Evolutionary conservation across 768 basidiomycete genomes (phyloP).

Genomic region (Russula brevipes): DNA sequence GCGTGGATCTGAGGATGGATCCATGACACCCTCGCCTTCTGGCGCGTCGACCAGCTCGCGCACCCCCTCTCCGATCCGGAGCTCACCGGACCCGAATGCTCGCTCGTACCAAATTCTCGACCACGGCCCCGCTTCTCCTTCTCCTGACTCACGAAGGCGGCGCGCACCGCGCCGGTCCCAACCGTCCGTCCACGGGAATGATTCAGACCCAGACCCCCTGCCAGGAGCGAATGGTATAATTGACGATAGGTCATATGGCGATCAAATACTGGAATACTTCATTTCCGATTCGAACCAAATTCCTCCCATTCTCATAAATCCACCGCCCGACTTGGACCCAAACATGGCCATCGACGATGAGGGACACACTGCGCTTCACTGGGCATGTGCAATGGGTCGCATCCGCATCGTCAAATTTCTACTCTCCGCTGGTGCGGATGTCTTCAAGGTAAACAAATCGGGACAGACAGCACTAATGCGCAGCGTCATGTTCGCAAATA

Average conservation of each 20-base stretch:
- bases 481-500: conserved; percentile 98
- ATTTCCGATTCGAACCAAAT: conserved; percentile 94
- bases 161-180: conserved; percentile 41
- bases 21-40: conserved; percentile 86
- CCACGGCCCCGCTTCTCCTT: conserved; percentile 36
- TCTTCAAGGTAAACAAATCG: conserved; percentile 93
- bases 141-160: conserved; percentile 41
- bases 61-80: conserved; percentile 84
- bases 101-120: conserved; percentile 38
- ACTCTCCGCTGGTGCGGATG: conserved; percentile 89
- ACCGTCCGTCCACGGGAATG: conserved; percentile 39
- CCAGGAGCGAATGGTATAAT: conserved; percentile 40
- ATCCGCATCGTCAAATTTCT: conserved; percentile 93
- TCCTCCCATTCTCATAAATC: conserved; percentile 79
- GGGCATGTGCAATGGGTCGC: conserved; percentile 99
- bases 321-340: conserved; percentile 88
- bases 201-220: conserved; percentile 40
- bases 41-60: conserved; percentile 83
- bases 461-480: conserved; percentile 99
- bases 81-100: conserved; percentile 46
- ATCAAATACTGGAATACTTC: conserved; percentile 97
- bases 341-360: conserved; percentile 98
- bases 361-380: conserved; percentile 93
- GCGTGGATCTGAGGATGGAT: conserved; percentile 78
- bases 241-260: conserved; percentile 75